These are phyloP conservation scores for Verticillium alfalfae DNA, from an alignment of 2,329 filamentous ascomycete genomes.

Conservation along the genomic window DNA sequence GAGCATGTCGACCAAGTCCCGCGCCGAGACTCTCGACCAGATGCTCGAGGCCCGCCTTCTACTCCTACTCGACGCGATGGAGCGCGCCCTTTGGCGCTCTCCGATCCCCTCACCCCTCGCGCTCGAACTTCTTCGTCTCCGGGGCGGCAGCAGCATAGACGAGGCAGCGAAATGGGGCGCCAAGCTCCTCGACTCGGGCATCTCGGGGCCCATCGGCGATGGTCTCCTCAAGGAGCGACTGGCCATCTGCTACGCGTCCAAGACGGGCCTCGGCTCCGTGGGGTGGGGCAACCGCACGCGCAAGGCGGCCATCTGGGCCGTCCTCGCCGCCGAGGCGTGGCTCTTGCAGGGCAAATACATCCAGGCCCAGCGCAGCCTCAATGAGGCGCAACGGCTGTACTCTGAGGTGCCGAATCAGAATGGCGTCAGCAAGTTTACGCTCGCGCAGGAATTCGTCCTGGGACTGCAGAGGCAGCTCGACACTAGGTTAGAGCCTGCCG, in stretches of 20 bases:
- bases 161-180: slow-evolving; percentile 83
- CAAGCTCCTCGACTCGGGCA: slow-evolving; percentile 70
- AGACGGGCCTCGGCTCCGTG: slow-evolving; percentile 50
- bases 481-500: slow-evolving; percentile 31
- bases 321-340: slow-evolving; percentile 82
- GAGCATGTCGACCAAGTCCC: slow-evolving; percentile 65
- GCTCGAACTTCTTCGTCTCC: slow-evolving; percentile 75
- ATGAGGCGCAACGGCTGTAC: slow-evolving; percentile 58
- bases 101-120: slow-evolving; percentile 68
- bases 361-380: slow-evolving; percentile 73
- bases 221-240: slow-evolving; percentile 82
- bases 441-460: slow-evolving; percentile 47
- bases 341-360: slow-evolving; percentile 68
- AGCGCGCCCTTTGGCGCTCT: slow-evolving; percentile 73
- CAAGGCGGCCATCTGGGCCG: slow-evolving; percentile 86
- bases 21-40: slow-evolving; percentile 75
- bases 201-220: slow-evolving; percentile 71
- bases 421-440: slow-evolving; percentile 44
- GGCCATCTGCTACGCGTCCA: slow-evolving; percentile 75
- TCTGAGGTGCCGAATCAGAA: slow-evolving; percentile 41
- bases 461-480: slow-evolving; percentile 45
- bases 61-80: slow-evolving; percentile 87
- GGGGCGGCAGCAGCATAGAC: slow-evolving; percentile 75
- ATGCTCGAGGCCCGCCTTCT: slow-evolving; percentile 87
- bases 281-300: slow-evolving; percentile 67